These are phyloP conservation scores for Paramecium octaurelia DNA, from an alignment of 73 alveolate species.

Conservation along the genomic window DNA sequence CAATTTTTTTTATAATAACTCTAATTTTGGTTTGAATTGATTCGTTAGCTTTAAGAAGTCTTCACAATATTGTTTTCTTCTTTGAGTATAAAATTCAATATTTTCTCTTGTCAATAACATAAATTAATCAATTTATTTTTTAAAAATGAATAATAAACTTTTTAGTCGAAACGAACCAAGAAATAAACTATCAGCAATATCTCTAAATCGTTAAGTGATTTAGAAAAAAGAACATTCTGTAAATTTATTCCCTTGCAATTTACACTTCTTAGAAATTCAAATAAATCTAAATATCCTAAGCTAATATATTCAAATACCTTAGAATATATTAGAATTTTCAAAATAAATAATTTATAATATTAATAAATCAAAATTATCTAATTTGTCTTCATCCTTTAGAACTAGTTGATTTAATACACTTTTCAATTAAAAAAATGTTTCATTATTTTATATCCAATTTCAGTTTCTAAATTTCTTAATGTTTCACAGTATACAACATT, in stretches of 20 bases:
- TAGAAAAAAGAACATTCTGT: not conserved
- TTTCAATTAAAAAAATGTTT: no score
- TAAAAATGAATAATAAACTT: not conserved
- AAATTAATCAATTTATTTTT: not conserved
- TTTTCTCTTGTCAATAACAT: conserved; percentile 4
- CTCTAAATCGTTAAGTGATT: not conserved
- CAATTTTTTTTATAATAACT: not conserved
- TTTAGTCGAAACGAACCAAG: not conserved
- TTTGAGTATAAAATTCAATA: conserved; percentile 23
- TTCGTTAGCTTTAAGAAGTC: not conserved
- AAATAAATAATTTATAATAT: no score
- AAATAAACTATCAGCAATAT: no score
- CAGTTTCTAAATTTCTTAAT: no score
- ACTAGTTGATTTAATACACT: no score
- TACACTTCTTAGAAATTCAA: not conserved
- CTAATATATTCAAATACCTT: not conserved
- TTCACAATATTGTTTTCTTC: conserved; percentile 19
- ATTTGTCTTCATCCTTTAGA: no score
- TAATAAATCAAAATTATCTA: no score
- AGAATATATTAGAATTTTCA: not conserved
- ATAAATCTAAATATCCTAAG: not conserved
- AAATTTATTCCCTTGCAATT: not conserved
- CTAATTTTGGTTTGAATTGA: conserved; percentile 23
- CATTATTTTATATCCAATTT: no score
- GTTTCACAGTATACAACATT: no score